Base-by-base conservation (phyloP, 2,329 filamentous ascomycete species). In the Sporothrix humicola region DNA sequence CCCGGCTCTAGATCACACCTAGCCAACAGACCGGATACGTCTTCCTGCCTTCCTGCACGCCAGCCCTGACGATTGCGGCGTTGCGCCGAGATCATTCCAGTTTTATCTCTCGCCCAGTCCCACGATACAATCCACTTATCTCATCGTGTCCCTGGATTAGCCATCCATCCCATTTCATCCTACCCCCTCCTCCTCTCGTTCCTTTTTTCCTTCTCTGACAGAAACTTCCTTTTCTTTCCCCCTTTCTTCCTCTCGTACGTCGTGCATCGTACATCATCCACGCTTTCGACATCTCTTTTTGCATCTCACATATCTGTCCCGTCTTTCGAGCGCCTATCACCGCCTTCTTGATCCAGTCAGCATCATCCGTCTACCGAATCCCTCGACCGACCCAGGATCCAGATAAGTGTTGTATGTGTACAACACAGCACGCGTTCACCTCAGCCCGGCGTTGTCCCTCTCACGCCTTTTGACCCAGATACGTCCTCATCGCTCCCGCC, bases 91-190 rank as follows among this genome's bases (percentile, higher is more conserved):
- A 42, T 72, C 70, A 54, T 54, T 65, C 48, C 48, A 44, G 71
- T 72, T 72, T 56, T 66, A 66, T 66, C 71, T 72, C 48, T 54
- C 58, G 46, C 46, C 46, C 58, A 63, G 44, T 42, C 58, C 42
- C 66, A 37, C 56, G 69, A 72, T 65, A 54, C 56, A 37, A 44
- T 48, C 58, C 20, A 71, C 52, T 61, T 65, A 63, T 72, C 69
- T 63, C 69, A 72, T 72, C 69, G 61, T 50, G 69, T 72, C 69
- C 69, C 59, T 72, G 71, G 50, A 44, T 66, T 56, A 54, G 44
- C 46, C 66, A 69, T 69, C 66, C 26, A 68, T 37, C 23, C 65
- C 46, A 54, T 26, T 37, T 23, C 56, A 59, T 48, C 69, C 44
- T 58, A 56, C 46, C 71, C 71, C 59, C 63, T 48, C 42, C 44